phyloP scores from a whole-genome alignment of 169 alveolate species.

The Eimeria acervulina region DNA sequence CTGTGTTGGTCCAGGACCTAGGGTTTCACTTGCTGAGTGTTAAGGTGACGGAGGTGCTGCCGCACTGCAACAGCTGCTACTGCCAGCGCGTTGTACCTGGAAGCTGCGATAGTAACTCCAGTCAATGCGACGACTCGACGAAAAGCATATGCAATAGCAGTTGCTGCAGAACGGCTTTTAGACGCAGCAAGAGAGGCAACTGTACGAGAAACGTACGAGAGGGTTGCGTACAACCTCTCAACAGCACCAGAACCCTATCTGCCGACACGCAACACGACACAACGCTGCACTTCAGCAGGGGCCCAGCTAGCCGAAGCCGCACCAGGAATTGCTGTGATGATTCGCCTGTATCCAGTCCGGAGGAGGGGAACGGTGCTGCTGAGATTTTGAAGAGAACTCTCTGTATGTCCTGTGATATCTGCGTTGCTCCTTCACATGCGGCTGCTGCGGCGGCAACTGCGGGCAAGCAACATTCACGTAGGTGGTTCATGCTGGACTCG shows the following conservation, averaged over 20 bases:
- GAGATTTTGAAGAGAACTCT: background rate
- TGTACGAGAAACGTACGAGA: background rate
- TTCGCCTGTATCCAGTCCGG: background rate
- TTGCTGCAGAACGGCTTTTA: background rate
- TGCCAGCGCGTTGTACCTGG: background rate
- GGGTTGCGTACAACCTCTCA: background rate
- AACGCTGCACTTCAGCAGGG: background rate
- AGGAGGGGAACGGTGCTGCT: background rate
- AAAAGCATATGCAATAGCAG: background rate
- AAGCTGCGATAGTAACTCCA: background rate
- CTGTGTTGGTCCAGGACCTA: constrained; percentile 32
- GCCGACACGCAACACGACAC: background rate
- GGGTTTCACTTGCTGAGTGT: constrained; percentile 26
- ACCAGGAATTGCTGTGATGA: background rate
- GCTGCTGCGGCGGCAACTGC: constrained; percentile 19
- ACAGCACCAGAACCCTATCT: constrained; percentile 12
- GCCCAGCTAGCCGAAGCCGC: background rate
- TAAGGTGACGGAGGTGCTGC: constrained; percentile 49
- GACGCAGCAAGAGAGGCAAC: background rate
- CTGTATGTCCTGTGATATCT: constrained; percentile 17
- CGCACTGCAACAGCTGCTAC: constrained; percentile 36
- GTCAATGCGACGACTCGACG: background rate
- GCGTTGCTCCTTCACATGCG: background rate
- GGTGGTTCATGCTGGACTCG: constrained; percentile 42
- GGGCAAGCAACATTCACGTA: constrained; percentile 10